Evolutionary conservation across 257 asterid species (phyloP).

Genomic region (Solanum virginianum): DNA sequence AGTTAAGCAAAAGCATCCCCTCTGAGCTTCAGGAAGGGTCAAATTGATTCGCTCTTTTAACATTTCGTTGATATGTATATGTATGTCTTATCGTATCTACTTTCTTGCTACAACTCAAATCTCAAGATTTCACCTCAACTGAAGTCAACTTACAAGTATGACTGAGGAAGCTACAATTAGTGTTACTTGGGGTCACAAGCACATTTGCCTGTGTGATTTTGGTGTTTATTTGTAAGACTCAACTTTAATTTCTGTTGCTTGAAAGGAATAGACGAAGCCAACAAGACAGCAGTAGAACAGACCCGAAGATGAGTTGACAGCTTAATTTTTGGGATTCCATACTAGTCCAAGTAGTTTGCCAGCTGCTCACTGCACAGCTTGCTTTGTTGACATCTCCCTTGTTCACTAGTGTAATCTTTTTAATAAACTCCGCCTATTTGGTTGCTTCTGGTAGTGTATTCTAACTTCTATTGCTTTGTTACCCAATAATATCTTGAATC

Average conservation of each 20-base stretch:
- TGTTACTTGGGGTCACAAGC: neutral
- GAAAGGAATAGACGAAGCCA: slow-evolving; percentile 27
- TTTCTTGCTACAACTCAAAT: neutral
- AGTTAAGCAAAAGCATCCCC: neutral
- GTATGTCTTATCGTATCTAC: neutral
- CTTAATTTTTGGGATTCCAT: neutral
- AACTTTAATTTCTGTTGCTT: neutral
- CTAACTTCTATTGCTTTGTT: neutral
- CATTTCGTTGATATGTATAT: neutral
- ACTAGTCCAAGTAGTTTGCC: neutral
- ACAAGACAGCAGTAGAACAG: slow-evolving; percentile 1
- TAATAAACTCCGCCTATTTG: neutral
- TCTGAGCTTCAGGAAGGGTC: neutral
- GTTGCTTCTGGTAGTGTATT: neutral
- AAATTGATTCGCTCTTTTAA: neutral
- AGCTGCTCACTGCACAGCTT: neutral
- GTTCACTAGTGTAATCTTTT: neutral
- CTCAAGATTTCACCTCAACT: neutral
- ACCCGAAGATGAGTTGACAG: slow-evolving; percentile 10
- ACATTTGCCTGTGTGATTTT: neutral
- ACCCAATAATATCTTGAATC: neutral
- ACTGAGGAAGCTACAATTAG: neutral
- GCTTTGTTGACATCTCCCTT: neutral
- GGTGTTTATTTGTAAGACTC: neutral
- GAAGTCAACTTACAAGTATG: neutral